Evolutionary conservation across 2,329 filamentous ascomycete genomes (phyloP).

Genomic region (Penicillium sp.): DNA sequence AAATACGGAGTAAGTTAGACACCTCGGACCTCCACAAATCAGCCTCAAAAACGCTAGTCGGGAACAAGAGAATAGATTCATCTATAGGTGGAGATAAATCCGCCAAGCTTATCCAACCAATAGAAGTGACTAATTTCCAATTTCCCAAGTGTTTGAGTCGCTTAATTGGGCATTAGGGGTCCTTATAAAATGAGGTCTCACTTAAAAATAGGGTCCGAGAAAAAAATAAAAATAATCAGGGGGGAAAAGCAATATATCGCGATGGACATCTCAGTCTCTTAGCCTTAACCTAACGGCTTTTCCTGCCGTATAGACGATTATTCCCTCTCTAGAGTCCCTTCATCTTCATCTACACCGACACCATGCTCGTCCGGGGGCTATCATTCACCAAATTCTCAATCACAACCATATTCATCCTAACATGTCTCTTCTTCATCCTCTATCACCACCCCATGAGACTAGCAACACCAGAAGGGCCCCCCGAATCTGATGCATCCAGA

Average conservation of each 20-base stretch:
- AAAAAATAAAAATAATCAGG: background rate
- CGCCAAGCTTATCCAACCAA: background rate
- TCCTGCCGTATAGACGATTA: background rate
- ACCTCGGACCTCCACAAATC: background rate
- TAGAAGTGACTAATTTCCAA: background rate
- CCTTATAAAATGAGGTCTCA: conserved; percentile 1
- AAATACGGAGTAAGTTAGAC: background rate
- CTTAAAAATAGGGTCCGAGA: background rate
- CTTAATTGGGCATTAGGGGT: background rate
- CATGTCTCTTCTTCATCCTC: conserved; percentile 7
- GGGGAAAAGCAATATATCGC: background rate
- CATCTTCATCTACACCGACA: background rate
- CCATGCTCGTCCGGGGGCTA: background rate
- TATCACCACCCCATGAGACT: background rate
- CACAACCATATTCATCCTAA: conserved; percentile 1
- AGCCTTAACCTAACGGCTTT: background rate
- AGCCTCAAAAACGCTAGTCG: background rate
- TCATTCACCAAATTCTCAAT: conserved; percentile 4
- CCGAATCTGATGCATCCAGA: background rate
- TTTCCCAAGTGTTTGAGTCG: background rate
- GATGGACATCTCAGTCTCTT: background rate
- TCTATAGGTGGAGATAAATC: background rate
- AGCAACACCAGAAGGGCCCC: background rate
- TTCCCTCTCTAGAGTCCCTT: background rate
- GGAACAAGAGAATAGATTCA: background rate